A percentile compares a stretch with the other conserved stretches of the same genome.
phyloP scores from a whole-genome alignment of 1,139 yeast genomes.

The Magnusiomyces ingens region DNA sequence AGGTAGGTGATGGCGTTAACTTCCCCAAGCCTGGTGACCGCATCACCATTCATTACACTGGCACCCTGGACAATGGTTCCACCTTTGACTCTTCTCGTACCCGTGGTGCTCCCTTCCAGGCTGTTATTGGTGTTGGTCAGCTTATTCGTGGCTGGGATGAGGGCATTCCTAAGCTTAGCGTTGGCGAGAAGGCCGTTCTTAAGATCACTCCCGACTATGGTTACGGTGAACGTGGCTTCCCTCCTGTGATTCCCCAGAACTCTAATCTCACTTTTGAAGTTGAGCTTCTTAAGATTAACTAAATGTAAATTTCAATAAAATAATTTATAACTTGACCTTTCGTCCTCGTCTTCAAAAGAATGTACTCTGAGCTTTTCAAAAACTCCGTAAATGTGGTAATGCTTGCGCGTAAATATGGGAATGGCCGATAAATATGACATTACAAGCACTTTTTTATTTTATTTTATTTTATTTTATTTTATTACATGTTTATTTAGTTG shows the following conservation, averaged over 20 bases:
- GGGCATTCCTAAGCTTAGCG: slow-evolving; percentile 82
- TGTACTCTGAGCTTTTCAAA: too few relatives aligned
- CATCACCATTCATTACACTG: slow-evolving; percentile 85
- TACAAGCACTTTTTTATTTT: too few relatives aligned
- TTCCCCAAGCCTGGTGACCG: slow-evolving; percentile 82
- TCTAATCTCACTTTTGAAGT: slow-evolving; percentile 91
- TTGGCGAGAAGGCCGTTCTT: slow-evolving; percentile 86
- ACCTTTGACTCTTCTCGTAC: slow-evolving; percentile 92
- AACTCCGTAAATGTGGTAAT: too few relatives aligned
- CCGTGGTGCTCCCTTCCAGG: slow-evolving; percentile 91
- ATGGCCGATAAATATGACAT: too few relatives aligned
- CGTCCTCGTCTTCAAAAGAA: too few relatives aligned
- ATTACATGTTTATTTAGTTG: too few relatives aligned
- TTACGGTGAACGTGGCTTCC: slow-evolving; percentile 91
- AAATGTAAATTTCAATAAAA: slow-evolving; percentile 6
- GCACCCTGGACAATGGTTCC: slow-evolving; percentile 89
- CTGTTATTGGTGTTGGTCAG: slow-evolving; percentile 90
- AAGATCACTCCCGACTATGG: slow-evolving; percentile 92
- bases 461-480: too few relatives aligned
- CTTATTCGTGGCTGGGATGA: slow-evolving; percentile 96
- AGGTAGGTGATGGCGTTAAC: slow-evolving; percentile 67
- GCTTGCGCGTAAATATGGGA: too few relatives aligned
- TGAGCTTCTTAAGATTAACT: slow-evolving; percentile 75
- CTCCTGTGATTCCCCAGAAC: slow-evolving; percentile 92
- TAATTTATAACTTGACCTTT: neutral